phyloP scores from a whole-genome alignment of 2,329 filamentous ascomycete genomes.

The Pezizomycotina sp. region DNA sequence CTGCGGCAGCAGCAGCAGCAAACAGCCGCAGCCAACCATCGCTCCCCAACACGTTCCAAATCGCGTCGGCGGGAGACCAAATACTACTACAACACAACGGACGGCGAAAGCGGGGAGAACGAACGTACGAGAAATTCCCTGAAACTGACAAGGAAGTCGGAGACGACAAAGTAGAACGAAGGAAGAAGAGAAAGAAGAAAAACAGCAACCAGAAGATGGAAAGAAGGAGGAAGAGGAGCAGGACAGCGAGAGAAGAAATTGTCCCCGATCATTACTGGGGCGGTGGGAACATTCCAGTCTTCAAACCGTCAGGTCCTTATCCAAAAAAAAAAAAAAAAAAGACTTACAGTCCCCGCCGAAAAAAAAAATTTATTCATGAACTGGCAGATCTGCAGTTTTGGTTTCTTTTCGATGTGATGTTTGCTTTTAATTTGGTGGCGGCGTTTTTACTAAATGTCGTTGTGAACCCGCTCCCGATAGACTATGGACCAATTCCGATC shows the following conservation, averaged over 20 bases:
- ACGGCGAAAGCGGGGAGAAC: conserved; percentile 7
- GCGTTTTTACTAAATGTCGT: not conserved
- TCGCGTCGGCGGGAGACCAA: too few relatives aligned
- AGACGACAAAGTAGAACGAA: conserved; percentile 12
- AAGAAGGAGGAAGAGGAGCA: conserved; percentile 33
- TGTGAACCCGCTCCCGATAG: conserved; percentile 26
- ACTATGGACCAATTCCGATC: conserved; percentile 89
- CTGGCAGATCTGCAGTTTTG: not conserved
- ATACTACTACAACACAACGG: too few relatives aligned
- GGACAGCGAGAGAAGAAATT: conserved; percentile 59
- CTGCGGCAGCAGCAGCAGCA: too few relatives aligned
- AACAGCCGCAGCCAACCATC: too few relatives aligned
- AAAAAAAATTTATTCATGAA: not conserved
- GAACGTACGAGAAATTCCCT: conserved; percentile 5
- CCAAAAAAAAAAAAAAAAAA: conserved; percentile 1
- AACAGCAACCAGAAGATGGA: conserved; percentile 11
- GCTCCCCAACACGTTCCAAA: too few relatives aligned
- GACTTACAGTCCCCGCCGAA: not conserved
- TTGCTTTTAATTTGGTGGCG: not conserved
- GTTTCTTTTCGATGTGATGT: not conserved
- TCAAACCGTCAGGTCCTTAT: conserved; percentile 53
- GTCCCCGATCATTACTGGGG: conserved; percentile 78
- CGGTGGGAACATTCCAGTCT: conserved; percentile 69
- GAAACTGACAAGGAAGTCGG: too few relatives aligned
- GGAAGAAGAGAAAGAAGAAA: conserved; percentile 13